Base-by-base conservation (phyloP, 2,329 filamentous ascomycete genomes). In the Westerdykella sp. region DNA sequence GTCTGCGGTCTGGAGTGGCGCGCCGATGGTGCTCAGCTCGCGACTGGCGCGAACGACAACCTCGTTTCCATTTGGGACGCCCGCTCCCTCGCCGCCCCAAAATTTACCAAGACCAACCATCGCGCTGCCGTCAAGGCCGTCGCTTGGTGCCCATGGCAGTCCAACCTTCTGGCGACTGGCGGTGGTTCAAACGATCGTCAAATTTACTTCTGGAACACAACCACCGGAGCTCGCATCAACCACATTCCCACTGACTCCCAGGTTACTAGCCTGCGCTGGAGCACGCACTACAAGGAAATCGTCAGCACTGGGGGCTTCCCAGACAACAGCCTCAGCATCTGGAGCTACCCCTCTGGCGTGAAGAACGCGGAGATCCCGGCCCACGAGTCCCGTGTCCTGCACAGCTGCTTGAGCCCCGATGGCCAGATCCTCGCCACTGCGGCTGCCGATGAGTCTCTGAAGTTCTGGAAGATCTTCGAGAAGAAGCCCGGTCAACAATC, bases 401-500 rank as follows among this genome's bases (percentile, higher is more conserved):
- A 97, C 81, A 95, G 87, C 76, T 93, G 87, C 67, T 81, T 98
- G 56, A 96, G 89, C 73, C 93, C 93, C 3, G 93, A 98, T 62
- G 93, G 93, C 41, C 93, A 98, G 75, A 95, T 96, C 82, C 80
- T 98, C 43, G 93, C 93, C 40, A 98, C 93, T 40, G 91, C 93
- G 47, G 84, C 91, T 57, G 90, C 91, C 31, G 93, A 98, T 61
- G 93, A 98, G 77, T 91, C 85, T 64, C 78, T 98, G 69, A 98
- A 98, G 75, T 98, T 98, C 78, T 98, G 93, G 93, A 98, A 98
- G 82, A 79, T 98, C 58, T 98, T 98, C 63, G 93, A 98, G 79
- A 96, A 95, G 80, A 97, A 96, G 80, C 76, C 90, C 14, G 89
- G 88, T 46, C 73, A 79, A 47, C 79, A 83, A 40, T 79, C 81